Conservation (phyloP, 306 rosid species). For the Gynostemma pentaphyllum region DNA sequence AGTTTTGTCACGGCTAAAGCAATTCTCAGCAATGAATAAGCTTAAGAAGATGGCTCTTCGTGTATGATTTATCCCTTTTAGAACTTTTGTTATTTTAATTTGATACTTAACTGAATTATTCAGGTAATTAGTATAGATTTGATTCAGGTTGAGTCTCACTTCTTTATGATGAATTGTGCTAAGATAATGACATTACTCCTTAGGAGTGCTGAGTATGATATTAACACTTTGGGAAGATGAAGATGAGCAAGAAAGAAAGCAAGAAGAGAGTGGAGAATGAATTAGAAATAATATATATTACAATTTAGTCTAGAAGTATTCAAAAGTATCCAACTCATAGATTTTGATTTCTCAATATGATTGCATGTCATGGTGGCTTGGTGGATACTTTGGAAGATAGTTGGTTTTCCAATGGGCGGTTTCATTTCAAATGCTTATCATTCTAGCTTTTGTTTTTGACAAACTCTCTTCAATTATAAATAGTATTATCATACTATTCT, state of each 20-base stretch:
- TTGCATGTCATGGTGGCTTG: no score
- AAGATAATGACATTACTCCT: background rate
- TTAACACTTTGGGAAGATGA: background rate
- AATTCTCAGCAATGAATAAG: slow-evolving; percentile 82
- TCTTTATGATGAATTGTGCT: background rate
- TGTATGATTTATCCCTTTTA: slow-evolving; percentile 18
- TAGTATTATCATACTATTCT: no score
- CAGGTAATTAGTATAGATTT: background rate
- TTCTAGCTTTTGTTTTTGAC: no score
- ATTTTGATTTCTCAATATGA: no score
- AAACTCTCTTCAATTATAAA: no score
- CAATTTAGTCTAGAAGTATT: no score
- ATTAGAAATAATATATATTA: background rate
- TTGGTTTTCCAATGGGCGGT: no score
- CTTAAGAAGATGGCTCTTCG: slow-evolving; percentile 85
- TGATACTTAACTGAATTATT: background rate
- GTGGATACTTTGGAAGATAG: no score
- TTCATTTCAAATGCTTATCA: no score
- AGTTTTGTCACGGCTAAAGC: slow-evolving; percentile 81
- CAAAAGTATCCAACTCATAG: no score
- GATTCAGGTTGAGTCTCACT: background rate
- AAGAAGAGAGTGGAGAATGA: background rate
- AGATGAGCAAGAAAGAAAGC: background rate
- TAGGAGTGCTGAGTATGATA: background rate
- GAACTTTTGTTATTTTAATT: background rate